A percentile compares a stretch with the other conserved stretches of the same genome.
These are phyloP conservation scores for Camillea tinctor DNA, from an alignment of 2,329 filamentous ascomycete genomes.

Conservation along the genomic window DNA sequence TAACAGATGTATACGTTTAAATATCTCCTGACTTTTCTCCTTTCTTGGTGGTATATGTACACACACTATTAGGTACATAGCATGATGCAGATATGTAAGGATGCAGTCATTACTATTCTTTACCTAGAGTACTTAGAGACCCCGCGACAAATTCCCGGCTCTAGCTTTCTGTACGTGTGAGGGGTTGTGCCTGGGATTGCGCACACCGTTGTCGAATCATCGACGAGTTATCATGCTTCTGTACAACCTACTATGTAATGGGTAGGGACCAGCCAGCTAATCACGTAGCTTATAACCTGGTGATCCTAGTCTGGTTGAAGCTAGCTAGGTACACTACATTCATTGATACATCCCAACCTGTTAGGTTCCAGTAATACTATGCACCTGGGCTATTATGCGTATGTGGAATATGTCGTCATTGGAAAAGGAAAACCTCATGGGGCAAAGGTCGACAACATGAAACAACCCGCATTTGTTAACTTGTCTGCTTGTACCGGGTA, in stretches of 20 bases:
- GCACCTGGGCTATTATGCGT: too few species aligned
- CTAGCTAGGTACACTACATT: not conserved
- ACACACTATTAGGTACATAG: too few species aligned
- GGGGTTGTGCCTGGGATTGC: not conserved
- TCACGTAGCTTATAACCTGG: not conserved
- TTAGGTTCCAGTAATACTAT: too few species aligned
- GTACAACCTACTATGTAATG: not conserved
- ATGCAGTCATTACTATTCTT: not conserved
- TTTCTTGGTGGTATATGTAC: not conserved
- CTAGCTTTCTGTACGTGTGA: slow-evolving; percentile 1
- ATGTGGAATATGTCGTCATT: too few species aligned
- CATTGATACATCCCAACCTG: too few species aligned
- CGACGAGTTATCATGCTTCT: too few species aligned
- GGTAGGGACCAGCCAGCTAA: not conserved
- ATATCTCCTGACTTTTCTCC: not conserved
- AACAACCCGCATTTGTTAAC: too few species aligned
- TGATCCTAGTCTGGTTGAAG: not conserved
- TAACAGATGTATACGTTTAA: too few species aligned
- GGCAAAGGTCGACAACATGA: too few species aligned
- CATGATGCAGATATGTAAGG: not conserved
- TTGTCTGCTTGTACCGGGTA: too few species aligned
- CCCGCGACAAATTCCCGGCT: not conserved
- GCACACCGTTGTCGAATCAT: slow-evolving; percentile 1
- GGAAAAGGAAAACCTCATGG: too few species aligned
- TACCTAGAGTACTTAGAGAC: too few species aligned